phyloP scores from a whole-genome alignment of 2,329 filamentous ascomycete genomes.

The Pseudocercospora fuligena region DNA sequence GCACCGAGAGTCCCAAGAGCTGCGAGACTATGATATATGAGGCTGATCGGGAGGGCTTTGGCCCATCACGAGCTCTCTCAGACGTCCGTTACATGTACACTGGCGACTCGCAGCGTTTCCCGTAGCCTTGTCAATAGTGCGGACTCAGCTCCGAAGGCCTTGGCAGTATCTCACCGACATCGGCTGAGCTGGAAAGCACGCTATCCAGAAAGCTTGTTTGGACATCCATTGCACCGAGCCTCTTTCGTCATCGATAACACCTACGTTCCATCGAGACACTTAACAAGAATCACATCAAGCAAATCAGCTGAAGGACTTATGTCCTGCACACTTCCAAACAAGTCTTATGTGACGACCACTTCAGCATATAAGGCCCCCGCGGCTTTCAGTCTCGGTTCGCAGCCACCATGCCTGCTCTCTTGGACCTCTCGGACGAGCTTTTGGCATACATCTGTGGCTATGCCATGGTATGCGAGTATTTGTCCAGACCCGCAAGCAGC shows the following conservation, averaged over 20 bases:
- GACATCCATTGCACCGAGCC: neutral
- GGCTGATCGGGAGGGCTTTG: too few relatives aligned
- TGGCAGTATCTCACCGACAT: neutral
- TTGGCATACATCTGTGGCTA: slow-evolving; percentile 16
- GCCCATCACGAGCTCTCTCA: neutral
- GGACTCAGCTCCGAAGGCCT: neutral
- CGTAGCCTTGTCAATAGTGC: neutral
- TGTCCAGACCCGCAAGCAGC: neutral
- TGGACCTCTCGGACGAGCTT: slow-evolving; percentile 19
- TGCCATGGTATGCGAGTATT: slow-evolving; percentile 4
- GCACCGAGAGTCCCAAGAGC: neutral
- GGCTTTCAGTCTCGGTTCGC: neutral
- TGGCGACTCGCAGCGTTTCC: neutral
- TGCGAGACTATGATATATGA: neutral
- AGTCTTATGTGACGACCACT: neutral
- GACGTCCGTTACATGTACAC: neutral
- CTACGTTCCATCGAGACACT: neutral
- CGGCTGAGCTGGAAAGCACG: neutral
- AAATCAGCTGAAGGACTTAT: neutral
- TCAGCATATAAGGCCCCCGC: neutral
- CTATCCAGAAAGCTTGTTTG: neutral
- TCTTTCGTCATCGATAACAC: neutral
- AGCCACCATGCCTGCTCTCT: neutral
- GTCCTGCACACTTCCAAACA: neutral
- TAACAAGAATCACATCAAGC: neutral